Base-by-base conservation (phyloP, 2,329 filamentous ascomycete genomes). In the Exophiala dermatitidis region DNA sequence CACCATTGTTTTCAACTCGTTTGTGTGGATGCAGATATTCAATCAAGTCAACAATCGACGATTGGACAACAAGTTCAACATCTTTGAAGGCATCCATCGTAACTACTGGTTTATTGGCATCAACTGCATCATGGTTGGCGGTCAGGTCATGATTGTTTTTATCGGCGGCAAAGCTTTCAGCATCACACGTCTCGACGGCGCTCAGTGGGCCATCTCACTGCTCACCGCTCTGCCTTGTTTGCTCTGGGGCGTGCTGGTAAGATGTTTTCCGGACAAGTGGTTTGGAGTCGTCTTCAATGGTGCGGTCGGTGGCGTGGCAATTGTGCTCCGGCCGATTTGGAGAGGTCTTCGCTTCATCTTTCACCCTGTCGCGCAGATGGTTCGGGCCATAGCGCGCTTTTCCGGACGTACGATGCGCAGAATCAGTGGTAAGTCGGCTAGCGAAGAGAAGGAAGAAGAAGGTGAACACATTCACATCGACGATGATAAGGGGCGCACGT, bases 1-100 rank as follows among this genome's bases (percentile, higher is more conserved):
- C 52, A 94, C 90, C 2, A 78, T 97, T 45, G 87, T 97, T 5
- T 97, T 97, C 79, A 97, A 97, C 74, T 93, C 89, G 0, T 97
- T 97, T 67, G 91, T 96, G 49, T 97, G 91, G 91, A 96, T 97
- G 90, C 91, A 97, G 65, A 94, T 97, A 63, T 97, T 97, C 76
- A 97, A 97, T 71, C 86, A 95, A 67, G 88, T 94, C 80, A 97
- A 97, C 75, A 95, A 95, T 72, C 88, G 91, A 54, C 88, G 91
- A 8, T 77, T 97, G 50, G 91, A 97, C 69, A 97, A 97, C 71
- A 81, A 83, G 51, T 90, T 95, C 77, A 97, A 97, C 71, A 90
- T 97, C 58, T 91, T 97, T 57, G 91, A 96, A 67, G 89, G 89
- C 50, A 80, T 97, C 54, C 78, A 78, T 29, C 81, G 81, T 67